These are phyloP conservation scores for Ajuga chamaepitys DNA, from an alignment of 257 asterid species.

Conservation along the genomic window DNA sequence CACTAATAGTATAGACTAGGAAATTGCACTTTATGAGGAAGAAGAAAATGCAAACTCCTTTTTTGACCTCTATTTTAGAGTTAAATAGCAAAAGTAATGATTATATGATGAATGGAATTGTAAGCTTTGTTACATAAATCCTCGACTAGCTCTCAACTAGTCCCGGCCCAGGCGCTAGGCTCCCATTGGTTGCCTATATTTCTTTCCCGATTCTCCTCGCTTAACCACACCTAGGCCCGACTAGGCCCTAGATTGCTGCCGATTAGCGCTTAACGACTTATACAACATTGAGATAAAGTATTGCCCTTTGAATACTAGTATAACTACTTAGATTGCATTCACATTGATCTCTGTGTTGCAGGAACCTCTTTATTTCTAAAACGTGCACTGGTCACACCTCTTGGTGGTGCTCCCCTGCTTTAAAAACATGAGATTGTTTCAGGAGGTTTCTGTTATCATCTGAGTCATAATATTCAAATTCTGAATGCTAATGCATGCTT, in stretches of 20 bases:
- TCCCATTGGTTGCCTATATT: too few relatives aligned
- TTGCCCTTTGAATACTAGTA: background rate
- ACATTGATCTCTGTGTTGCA: background rate
- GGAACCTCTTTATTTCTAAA: background rate
- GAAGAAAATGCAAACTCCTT: background rate
- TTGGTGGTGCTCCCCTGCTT: background rate
- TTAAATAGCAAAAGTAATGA: background rate
- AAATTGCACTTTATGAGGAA: background rate
- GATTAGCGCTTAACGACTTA: too few relatives aligned
- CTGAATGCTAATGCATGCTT: background rate
- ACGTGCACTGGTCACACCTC: background rate
- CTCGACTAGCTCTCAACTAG: too few relatives aligned
- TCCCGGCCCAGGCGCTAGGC: too few relatives aligned
- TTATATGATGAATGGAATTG: background rate
- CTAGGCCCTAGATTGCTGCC: too few relatives aligned
- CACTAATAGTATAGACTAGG: background rate
- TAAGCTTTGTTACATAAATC: too few relatives aligned
- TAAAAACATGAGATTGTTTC: background rate
- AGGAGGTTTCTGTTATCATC: background rate
- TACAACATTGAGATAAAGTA: background rate
- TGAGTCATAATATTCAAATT: background rate
- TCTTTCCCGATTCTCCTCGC: too few relatives aligned
- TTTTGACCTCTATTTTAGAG: background rate
- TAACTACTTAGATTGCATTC: background rate
- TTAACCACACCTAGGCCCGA: too few relatives aligned